Base-by-base conservation (phyloP, 2,329 filamentous ascomycete species). In the Penicillium freii region DNA sequence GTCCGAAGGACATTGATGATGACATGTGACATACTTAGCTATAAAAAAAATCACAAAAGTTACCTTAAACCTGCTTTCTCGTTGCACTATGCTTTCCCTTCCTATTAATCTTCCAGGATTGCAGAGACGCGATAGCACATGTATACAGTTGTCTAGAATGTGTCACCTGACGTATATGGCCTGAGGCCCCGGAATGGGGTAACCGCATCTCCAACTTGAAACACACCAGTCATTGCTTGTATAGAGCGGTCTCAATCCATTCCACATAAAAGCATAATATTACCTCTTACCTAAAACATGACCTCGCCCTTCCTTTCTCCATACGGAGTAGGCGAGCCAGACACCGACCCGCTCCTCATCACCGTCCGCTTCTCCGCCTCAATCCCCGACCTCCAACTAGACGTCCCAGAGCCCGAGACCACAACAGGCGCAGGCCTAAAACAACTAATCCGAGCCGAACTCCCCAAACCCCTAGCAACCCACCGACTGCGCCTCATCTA, bases 291-390 rank as follows among this genome's bases (percentile, higher is more conserved):
- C 60, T 53, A 42, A 54, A 57, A n/a, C 4, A 68, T 69, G 68
- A 46, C 59, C 33, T 63, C 60, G 11, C 56, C 58, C 10, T 54
- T 51, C 38, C 60, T 36, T 42, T 63, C 39, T 45, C 64, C 29
- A 49, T 62, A 21, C 48, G 66, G 27, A 27, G 21, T 19, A 33
- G 52, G 38, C 36, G 59, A 64, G 33, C 15, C 47, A 11, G n/a
- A 51, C 13, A 49, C 51, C 19, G 57, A 68, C 23, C 57, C 63
- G 15, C 81, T 96, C 56, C 86, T 89, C 68, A 82, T 97, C 45
- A 93, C 90, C 38, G 87, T 97, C 73, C 92, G 93, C 74, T 97
- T 99, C 83, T 91, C 91, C 52, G 87, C 88, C 59, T 87, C 91
- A 1, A 83, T 93, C 56, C 88, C 91, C 17, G 94, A 97, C 73